Base-by-base conservation (phyloP, 495 filamentous ascomycete species). In the Penicillium herquei region DNA sequence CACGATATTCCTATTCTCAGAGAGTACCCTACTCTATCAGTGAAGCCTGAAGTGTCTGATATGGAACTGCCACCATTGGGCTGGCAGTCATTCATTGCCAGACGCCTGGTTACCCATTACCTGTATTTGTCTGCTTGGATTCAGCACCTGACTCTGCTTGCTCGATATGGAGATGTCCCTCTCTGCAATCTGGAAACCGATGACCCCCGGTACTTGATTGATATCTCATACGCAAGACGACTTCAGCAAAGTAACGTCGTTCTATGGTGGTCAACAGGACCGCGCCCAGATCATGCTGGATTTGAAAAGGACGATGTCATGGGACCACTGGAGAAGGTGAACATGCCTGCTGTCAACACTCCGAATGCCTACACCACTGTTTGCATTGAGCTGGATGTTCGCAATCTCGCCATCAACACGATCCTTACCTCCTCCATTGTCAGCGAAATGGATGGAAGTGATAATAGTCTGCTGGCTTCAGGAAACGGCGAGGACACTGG, bases 361-460 rank as follows among this genome's bases (percentile, higher is more conserved):
- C 89, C 93, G 4, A 91, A 91, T 41, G 91, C 93, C 0, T 99
- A 96, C 69, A 88, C 91, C 0, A 96, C 93, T 0, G 95, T 99
- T 7, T 99, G 94, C 71, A 96, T 99, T 54, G 94, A 99, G 59
- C 73, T 99, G 17, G 90, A 94, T 54, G 83, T 99, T 47, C 89
- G 91, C 3, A 98, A 98, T 63, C 81, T 99, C 5, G 89, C 92
- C 6, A 98, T 99, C 70, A 99, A 99, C 70, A 98, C 95, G 4
- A 93, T 99, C 53, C 80, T 99, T 39, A 96, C 95, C 0, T 96
- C 94, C 1, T 93, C 94, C 0, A 81, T 99, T n/a, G 91, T 99
- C 75, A 98, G 96, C 58, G 94, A 99, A 54, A 86, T 93, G 12
- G 94, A 99, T 65, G 92, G 94, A 2, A 86, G 84, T 42, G 70